Evolutionary conservation across 2,329 filamentous ascomycete species (phyloP), one percentile per base, ranked within the genome.

Genomic region (Hymenoscyphus occultus): DNA sequence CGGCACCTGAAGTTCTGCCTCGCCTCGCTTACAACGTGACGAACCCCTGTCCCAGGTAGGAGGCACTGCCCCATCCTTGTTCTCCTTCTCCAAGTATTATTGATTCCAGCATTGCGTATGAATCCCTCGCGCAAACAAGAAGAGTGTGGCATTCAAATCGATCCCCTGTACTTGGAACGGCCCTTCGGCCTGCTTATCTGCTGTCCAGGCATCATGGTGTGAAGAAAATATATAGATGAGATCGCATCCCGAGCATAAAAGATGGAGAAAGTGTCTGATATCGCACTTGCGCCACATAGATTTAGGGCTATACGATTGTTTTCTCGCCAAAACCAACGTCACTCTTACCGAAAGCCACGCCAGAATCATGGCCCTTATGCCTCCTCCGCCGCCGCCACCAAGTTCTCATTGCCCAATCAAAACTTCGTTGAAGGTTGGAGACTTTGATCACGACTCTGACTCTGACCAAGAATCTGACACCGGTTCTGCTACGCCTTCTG

Each of bases 381-480:
- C 64, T 39, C 63, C 63, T 59, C 58, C 61, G 54, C 64, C 64
- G 13, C 61, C 61, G 59, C 61, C 64, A 61, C 64, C 48, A 61
- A 58, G 58, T 39, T 57, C 58, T 16, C 35, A 61, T 32, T 31
- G 42, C 22, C 64, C 61, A 62, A 63, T 63, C 59, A 39, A 57
- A 39, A 60, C 22, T 22, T 35, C 60, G 32, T 56, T 45, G 35
- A 42, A 56, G 19, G 42, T 57, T 54, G 32, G 39, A 13, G 64
- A 60, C 19, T 63, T 57, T 59, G 54, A 61, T 61, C 59, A 60
- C 28, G 64, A 65, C 14, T 63, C 61, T 35, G 64, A 63, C 19
- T 63, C 64, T 45, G 62, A 67, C 32, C 59, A 57, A 22, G 65
- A 69, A 28, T 66, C 67, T 14, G 64, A 67, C 32, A 64, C 65